Evolutionary conservation across 805 yeast genomes (phyloP).

Genomic region (Candida corydali): DNA sequence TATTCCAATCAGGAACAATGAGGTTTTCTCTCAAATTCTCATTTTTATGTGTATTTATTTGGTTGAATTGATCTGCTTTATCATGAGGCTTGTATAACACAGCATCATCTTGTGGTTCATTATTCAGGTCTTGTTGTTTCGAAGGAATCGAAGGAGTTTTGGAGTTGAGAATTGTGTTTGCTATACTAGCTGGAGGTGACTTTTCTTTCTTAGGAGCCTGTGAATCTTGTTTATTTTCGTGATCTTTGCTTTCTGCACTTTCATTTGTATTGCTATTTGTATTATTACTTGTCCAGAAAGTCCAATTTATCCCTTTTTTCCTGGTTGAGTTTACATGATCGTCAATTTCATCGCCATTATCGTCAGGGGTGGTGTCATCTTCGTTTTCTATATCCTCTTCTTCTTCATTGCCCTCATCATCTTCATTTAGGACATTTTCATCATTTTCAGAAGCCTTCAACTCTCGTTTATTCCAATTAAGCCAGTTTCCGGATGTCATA

Average conservation of each 20-base stretch:
- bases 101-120: conserved; percentile 30
- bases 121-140: conserved; percentile 14
- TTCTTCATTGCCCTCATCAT: conserved; percentile 8
- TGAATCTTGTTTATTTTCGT: neutral
- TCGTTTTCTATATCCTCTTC: conserved; percentile 15
- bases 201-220: conserved; percentile 3
- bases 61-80: conserved; percentile 34
- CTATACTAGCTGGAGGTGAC: conserved; percentile 8
- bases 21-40: conserved; percentile 37
- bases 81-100: conserved; percentile 42
- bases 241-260: neutral
- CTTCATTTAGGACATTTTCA: conserved; percentile 5
- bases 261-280: neutral
- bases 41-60: conserved; percentile 42
- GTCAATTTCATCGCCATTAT: conserved; percentile 29
- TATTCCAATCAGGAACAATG: conserved; percentile 41
- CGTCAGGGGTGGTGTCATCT: conserved; percentile 19
- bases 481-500: conserved; percentile 25
- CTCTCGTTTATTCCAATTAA: conserved; percentile 16
- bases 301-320: conserved; percentile 29
- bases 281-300: conserved; percentile 25
- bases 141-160: conserved; percentile 23
- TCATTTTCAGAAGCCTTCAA: conserved; percentile 6
- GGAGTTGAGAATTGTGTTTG: conserved; percentile 31
- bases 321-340: conserved; percentile 24